Evolutionary conservation across 371 early-diverging fungal species (phyloP).

Genomic region (Mucor indicus): DNA sequence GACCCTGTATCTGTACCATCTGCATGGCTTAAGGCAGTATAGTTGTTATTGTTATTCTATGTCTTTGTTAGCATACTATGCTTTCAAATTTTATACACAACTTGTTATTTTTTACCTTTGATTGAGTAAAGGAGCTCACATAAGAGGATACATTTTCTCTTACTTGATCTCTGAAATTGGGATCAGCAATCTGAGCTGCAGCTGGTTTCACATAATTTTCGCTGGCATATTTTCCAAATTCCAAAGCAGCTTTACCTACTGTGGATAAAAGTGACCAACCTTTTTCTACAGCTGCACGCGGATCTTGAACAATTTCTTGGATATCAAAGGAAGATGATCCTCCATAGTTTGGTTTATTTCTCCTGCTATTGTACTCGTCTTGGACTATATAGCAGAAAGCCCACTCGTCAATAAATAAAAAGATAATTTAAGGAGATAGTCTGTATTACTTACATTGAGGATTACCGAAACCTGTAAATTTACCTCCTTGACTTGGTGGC

Average conservation of each 20-base stretch:
- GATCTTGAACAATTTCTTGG: slow-evolving; percentile 80
- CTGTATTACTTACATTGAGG: slow-evolving; percentile 43
- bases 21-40: not conserved
- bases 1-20: slow-evolving; percentile 2
- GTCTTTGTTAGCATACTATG: not conserved
- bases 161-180: slow-evolving; percentile 75
- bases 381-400: too few relatives aligned
- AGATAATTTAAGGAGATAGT: not conserved
- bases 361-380: not conserved
- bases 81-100: too few relatives aligned
- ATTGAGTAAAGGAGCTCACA: slow-evolving; percentile 34
- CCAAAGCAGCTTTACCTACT: slow-evolving; percentile 56
- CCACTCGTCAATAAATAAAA: too few relatives aligned
- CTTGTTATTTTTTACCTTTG: too few relatives aligned
- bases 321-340: slow-evolving; percentile 26
- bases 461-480: slow-evolving; percentile 88
- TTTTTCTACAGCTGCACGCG: slow-evolving; percentile 76
- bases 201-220: slow-evolving; percentile 86
- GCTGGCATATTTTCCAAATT: slow-evolving; percentile 74
- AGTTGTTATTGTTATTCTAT: not conserved
- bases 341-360: not conserved
- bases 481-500: slow-evolving; percentile 93
- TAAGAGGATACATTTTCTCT: slow-evolving; percentile 66
- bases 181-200: slow-evolving; percentile 82
- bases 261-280: slow-evolving; percentile 78